Conservation (phyloP, 2,329 filamentous ascomycete genomes). For the Cryphonectria parasitica region DNA sequence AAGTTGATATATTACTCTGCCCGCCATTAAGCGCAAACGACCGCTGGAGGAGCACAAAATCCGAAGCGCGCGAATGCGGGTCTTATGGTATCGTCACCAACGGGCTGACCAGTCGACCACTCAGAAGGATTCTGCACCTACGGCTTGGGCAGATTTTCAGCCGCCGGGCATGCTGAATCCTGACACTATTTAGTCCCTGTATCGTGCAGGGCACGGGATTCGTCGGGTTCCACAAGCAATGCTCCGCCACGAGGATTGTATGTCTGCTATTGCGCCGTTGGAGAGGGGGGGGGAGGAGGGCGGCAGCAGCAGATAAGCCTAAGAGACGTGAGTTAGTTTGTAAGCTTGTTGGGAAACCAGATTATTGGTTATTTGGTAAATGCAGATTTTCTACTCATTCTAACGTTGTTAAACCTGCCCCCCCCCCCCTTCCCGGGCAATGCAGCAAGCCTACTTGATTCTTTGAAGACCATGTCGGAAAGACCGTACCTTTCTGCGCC, state of each 20-base stretch:
- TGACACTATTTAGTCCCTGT: not conserved
- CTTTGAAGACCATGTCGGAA: too few species aligned
- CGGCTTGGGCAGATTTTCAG: not conserved
- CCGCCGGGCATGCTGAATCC: not conserved
- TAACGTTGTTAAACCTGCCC: too few species aligned
- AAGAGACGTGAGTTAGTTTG: not conserved
- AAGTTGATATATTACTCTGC: not conserved
- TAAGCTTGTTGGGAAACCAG: not conserved
- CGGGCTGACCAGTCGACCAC: not conserved
- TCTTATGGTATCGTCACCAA: slow-evolving; percentile 8
- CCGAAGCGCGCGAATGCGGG: not conserved
- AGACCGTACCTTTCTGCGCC: too few species aligned
- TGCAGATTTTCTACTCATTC: too few species aligned
- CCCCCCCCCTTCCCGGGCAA: too few species aligned
- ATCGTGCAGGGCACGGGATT: not conserved
- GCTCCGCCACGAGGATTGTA: not conserved
- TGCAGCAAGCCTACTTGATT: too few species aligned
- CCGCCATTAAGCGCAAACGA: not conserved
- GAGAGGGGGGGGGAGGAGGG: not conserved
- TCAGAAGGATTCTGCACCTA: slow-evolving; percentile 4
- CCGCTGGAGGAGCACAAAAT: not conserved
- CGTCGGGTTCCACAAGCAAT: not conserved
- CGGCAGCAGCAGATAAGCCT: not conserved
- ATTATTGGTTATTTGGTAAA: too few species aligned
- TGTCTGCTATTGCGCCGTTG: not conserved